Base-by-base conservation (phyloP, 139 green algal species). In the Chlorella sp. region DNA sequence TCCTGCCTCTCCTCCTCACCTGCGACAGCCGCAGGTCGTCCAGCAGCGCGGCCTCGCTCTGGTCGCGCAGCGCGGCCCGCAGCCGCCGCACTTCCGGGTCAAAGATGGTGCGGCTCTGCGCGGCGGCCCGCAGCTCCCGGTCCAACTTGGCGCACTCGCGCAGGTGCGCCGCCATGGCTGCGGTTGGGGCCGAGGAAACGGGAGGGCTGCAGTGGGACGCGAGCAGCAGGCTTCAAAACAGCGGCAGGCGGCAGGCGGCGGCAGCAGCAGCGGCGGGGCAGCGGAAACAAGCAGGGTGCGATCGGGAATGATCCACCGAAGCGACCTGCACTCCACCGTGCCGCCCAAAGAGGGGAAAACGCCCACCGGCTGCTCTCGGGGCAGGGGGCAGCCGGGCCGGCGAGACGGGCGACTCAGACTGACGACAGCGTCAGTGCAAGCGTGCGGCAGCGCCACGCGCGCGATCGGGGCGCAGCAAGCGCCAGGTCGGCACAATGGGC, bases 31-130 rank as follows among this genome's bases (percentile, higher is more conserved):
- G 65, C 9, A 89, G 92, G 76, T 95, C 86, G 20, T 82, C n/a
- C 34, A 96, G 90, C 39, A 96, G 57, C 1, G 93, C 71, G 0
- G 67, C 81, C 78, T 93, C 91, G 73, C 94, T 95, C 0, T 86
- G 84, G 26, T 79, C 41, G 4, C 90, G 82, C 44, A 97, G 88
- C 51, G 90, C 38, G 18, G 23, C 32, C 0, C 94, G 87, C 62
- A 95, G 78, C 26, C 47, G 41, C 0, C 93, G 82, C 26, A 83
- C 85, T 32, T 92, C 83, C 0, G 87, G 80, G 38, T 96, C 91
- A 64, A 91, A 96, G 12, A 88, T 63, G 6, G 55, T 72, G 55
- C 69, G 68, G 23, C 26, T 34, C 26, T 65, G 36, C 11, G n/a
- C 41, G 36, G 71, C 60, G 25, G 47, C 25, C 0, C 76, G 25